These are phyloP conservation scores for Penstemon newberryi DNA, from an alignment of 257 asterid species.

Conservation along the genomic window DNA sequence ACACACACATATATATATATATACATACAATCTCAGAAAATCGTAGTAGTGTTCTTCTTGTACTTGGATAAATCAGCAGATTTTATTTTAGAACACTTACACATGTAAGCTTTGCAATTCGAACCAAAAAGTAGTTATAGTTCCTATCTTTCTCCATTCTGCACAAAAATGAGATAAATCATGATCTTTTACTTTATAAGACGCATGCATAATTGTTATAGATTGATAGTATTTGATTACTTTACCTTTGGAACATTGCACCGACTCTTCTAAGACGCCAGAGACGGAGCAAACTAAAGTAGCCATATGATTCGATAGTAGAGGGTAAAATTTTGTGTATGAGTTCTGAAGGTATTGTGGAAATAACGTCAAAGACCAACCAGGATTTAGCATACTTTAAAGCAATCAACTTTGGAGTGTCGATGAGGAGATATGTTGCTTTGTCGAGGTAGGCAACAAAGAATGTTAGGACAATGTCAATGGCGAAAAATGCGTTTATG, in stretches of 20 bases:
- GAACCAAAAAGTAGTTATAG: constrained; percentile 54
- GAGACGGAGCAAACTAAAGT: constrained; percentile 68
- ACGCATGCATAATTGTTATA: not conserved
- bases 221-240: not conserved
- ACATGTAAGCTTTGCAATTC: constrained; percentile 58
- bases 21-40: not conserved
- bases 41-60: not conserved
- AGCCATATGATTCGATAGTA: constrained; percentile 41
- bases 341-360: constrained; percentile 66
- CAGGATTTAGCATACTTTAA: constrained; percentile 54
- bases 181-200: not conserved
- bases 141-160: constrained; percentile 77
- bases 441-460: constrained; percentile 86
- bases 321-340: constrained; percentile 41
- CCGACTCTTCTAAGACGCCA: constrained; percentile 87
- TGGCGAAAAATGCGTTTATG: constrained; percentile 56
- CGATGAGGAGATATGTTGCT: constrained; percentile 53
- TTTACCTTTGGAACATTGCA: constrained; percentile 60
- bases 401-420: constrained; percentile 55
- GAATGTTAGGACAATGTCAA: constrained; percentile 72
- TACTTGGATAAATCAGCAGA: not conserved
- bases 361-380: constrained; percentile 59
- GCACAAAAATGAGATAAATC: constrained; percentile 14
- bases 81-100: constrained; percentile 41
- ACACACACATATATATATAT: constrained; percentile 7